Base-by-base conservation (phyloP, 257 asterid species). In the Fraxinus quadrangulata region DNA sequence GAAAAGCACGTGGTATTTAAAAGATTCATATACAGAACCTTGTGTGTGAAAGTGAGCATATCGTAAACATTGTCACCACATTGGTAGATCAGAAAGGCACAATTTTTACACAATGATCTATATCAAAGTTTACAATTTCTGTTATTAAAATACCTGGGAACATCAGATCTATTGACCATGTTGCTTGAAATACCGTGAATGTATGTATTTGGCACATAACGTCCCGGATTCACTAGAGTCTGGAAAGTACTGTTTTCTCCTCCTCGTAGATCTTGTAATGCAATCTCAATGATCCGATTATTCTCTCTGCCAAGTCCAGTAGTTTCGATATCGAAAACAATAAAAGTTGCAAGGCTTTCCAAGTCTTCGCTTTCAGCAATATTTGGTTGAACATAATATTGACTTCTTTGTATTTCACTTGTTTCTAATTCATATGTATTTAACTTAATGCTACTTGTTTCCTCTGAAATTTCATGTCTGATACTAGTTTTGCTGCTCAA, bases 261-360 rank as follows among this genome's bases (percentile, higher is more conserved):
- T 56, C 99, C 98, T 85, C 86, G 86, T 75, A 95, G 94, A 86
- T 95, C 99, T 87, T 88, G 96, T 67, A 89, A 78, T 54, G 98
- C 99, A 71, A 95, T 81, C 92, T 95, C 99, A 75, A 95, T 75
- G 61, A 95, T 91, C 72, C 96, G 86, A 67, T 90, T 86, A 7
- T 2, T 70, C 40, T 82, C 90, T 79, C 87, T 87, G 77, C 84
- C 49, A 34, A 95, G 86, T 73, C 99, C 99, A 37, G 99, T 95
- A 61, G 99, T 95, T 81, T 95, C 99, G 71, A 92, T 85, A 81
- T 95, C 96, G 42, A 92, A 95, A 80, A 90, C 87, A 73, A 95
- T 81, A 78, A 82, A 61, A 12, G 94, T 92, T 9, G 87, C 88
- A 21, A 76, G 92, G 70, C 89, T 83, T 42, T 92, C 94, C 86